These are phyloP conservation scores for Thalassiosira livingstoniorum DNA, from an alignment of 352 stramenopile genomes.

Conservation along the genomic window DNA sequence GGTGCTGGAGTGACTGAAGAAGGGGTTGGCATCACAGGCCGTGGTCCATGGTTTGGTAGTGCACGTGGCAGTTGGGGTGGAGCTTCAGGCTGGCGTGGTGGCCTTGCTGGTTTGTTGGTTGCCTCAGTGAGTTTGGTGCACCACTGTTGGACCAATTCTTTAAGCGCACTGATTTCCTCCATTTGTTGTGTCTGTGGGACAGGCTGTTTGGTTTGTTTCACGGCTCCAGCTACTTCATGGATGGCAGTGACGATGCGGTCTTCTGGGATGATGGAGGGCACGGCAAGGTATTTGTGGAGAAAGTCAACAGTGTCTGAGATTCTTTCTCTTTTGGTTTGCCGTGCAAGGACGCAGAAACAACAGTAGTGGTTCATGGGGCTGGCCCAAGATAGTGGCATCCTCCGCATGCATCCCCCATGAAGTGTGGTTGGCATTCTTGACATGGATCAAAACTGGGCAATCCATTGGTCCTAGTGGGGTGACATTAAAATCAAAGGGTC, in stretches of 20 bases:
- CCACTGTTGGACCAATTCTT: too few relatives aligned
- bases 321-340: neutral
- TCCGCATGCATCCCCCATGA: neutral
- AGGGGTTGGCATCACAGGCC: too few relatives aligned
- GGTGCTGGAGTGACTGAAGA: too few relatives aligned
- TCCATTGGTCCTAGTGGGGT: neutral
- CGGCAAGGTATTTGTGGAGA: neutral
- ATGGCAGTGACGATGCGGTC: neutral
- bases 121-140: too few relatives aligned
- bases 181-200: too few relatives aligned
- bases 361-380: neutral
- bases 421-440: neutral
- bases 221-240: neutral
- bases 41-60: too few relatives aligned
- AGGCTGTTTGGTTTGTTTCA: too few relatives aligned
- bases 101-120: too few relatives aligned
- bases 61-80: too few relatives aligned
- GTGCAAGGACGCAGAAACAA: neutral
- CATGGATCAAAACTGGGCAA: neutral
- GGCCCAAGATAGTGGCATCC: neutral
- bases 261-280: neutral
- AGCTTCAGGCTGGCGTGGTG: too few relatives aligned
- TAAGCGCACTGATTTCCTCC: too few relatives aligned
- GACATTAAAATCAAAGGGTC: neutral
- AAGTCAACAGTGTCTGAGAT: conserved; percentile 1